Base-by-base conservation (phyloP, 192 early-diverging fungal genomes). In the Phycomyces blakesleeanus region DNA sequence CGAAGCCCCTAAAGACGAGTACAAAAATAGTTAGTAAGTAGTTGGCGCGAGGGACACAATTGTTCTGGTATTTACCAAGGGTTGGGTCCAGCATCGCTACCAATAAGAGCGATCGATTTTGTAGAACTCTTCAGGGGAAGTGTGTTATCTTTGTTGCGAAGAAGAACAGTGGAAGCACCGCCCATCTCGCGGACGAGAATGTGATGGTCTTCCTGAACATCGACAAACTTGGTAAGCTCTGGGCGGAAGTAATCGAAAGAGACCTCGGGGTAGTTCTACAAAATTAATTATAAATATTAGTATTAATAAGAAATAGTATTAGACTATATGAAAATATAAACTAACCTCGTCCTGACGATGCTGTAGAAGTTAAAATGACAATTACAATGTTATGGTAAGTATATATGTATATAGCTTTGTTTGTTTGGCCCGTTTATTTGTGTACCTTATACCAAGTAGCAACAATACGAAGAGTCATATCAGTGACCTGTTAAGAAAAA, bases 391-490 rank as follows among this genome's bases (percentile, higher is more conserved):
- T 39, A 11, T 27, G 37, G 26, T 24, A 20, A 49, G 34, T 44
- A 51, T 11, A 27, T 24, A 25, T 37, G 26, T 42, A 26, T 16
- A 6, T 24, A 2, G n/a, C 4, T 22, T 21, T 20, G n/a, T 12
- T 22, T 47, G 21, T 59, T n/a, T 54, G 18, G 27, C 20, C 5
- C 22, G 27, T 57, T 8, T 57, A 24, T 63, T 73, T 52, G 6
- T 51, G 51, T 16, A 73, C 55, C 57, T 73, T 73, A 27, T 67
- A 73, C 71, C 71, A 73, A 20, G 71, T 41, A 59, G 71, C 64
- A 0, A 63, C 51, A 63, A 73, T 73, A 39, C 71, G 65, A 37
- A 41, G 29, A 3, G 52, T 58, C 59, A 60, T 61, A 39, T 60
- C 63, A 10, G 25, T 64, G 12, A 73, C 59, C 26, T 55, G 38